Evolutionary conservation across 768 basidiomycete species (phyloP).

Genomic region (Macrolepiota fuliginosa): DNA sequence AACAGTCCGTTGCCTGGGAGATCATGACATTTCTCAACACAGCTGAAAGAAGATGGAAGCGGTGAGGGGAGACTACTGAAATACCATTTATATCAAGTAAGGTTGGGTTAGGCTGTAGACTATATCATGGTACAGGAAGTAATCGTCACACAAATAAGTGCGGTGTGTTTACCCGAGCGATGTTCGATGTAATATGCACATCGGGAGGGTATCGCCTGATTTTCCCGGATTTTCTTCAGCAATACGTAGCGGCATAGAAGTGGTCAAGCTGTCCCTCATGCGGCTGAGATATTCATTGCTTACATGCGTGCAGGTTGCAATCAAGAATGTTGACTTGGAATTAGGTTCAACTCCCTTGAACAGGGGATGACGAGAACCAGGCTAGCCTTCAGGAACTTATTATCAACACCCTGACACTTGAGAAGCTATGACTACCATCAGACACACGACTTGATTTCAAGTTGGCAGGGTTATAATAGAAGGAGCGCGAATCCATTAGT

Average conservation of each 20-base stretch:
- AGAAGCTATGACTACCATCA: too few species aligned
- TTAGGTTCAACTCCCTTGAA: too few species aligned
- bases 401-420: too few species aligned
- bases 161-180: slow-evolving; percentile 1
- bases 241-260: slow-evolving; percentile 28
- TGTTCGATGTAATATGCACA: neutral
- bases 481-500: slow-evolving; percentile 39
- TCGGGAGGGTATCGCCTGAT: slow-evolving; percentile 8
- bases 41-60: slow-evolving; percentile 7
- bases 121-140: neutral
- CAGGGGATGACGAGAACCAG: too few species aligned
- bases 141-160: neutral
- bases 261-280: neutral
- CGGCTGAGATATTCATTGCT: too few species aligned
- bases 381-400: too few species aligned
- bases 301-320: too few species aligned
- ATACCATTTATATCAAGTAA: slow-evolving; percentile 10
- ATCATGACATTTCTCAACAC: neutral
- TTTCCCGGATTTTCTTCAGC: neutral
- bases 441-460: too few species aligned
- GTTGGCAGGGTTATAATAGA: too few species aligned
- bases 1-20: slow-evolving; percentile 2
- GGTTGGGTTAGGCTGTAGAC: slow-evolving; percentile 8
- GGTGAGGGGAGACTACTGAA: neutral
- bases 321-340: too few species aligned